A percentile compares a stretch with the other conserved stretches of the same genome.
Conservation (phyloP, 2,329 filamentous ascomycete genomes). For the Geosmithia flava region DNA sequence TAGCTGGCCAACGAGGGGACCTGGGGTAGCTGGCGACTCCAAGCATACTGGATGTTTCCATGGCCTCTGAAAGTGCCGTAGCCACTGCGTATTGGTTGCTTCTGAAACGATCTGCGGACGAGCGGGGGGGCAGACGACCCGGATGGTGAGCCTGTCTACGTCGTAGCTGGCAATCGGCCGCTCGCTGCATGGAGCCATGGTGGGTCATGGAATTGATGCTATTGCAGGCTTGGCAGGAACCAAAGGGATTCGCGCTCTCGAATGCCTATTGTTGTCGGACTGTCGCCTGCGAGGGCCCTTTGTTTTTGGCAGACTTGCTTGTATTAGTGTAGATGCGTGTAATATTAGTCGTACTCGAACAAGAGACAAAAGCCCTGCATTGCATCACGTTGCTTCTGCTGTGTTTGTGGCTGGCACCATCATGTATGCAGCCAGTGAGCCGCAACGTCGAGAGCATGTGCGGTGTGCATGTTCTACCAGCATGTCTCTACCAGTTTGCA, state of each 20-base stretch:
- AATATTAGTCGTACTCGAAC: neutral
- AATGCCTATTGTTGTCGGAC: neutral
- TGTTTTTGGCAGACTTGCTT: neutral
- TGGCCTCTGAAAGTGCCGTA: neutral
- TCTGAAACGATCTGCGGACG: constrained; percentile 1
- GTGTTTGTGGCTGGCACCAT: neutral
- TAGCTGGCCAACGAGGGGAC: neutral
- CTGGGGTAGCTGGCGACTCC: neutral
- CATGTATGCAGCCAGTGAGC: neutral
- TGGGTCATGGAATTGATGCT: neutral
- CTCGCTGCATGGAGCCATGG: neutral
- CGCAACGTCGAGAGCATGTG: neutral
- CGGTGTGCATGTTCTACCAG: neutral
- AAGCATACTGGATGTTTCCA: neutral
- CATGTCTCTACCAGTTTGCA: neutral
- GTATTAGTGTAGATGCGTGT: neutral
- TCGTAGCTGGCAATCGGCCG: too few relatives aligned
- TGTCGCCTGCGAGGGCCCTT: neutral
- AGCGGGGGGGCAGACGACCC: neutral
- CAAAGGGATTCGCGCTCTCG: neutral
- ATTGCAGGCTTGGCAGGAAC: neutral
- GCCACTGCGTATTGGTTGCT: neutral
- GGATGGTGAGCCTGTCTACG: too few relatives aligned
- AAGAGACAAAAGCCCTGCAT: neutral
- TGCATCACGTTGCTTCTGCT: neutral